phyloP scores from a whole-genome alignment of 2,329 filamentous ascomycete species.

The Paraconiothyrium brasiliense region DNA sequence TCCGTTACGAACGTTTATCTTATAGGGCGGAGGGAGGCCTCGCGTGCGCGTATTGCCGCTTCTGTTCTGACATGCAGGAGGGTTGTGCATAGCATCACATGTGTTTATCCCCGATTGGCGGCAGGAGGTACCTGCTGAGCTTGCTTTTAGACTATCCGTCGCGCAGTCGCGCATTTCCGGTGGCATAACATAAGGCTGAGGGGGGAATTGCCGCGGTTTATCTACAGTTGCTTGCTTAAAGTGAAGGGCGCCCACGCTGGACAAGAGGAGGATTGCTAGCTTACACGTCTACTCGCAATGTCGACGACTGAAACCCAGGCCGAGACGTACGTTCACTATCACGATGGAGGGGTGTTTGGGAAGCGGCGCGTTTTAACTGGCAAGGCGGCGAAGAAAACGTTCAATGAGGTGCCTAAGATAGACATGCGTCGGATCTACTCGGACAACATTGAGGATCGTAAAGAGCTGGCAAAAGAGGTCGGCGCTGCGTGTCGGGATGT shows the following conservation, averaged over 20 bases:
- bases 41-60: not conserved
- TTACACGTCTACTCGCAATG: not conserved
- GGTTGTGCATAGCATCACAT: not conserved
- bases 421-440: constrained; percentile 44
- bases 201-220: not conserved
- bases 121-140: not conserved
- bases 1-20: not conserved
- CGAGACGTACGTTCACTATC: constrained; percentile 39
- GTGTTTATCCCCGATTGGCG: constrained; percentile 4
- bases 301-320: constrained; percentile 16
- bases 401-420: constrained; percentile 40
- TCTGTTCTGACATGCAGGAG: not conserved
- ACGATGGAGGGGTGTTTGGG: constrained; percentile 42
- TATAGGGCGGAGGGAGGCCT: not conserved
- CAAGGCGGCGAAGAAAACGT: constrained; percentile 34
- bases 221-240: not conserved
- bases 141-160: constrained; percentile 1
- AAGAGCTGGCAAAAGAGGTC: constrained; percentile 41
- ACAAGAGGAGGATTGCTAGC: not conserved
- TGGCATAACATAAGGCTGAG: constrained; percentile 12
- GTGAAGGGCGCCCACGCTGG: not conserved
- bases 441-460: constrained; percentile 31
- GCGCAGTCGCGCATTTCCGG: not conserved
- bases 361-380: constrained; percentile 37
- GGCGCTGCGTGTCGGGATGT: constrained; percentile 44